Conservation (phyloP, 1,139 yeast species). For the Arxiozyma bovina region DNA sequence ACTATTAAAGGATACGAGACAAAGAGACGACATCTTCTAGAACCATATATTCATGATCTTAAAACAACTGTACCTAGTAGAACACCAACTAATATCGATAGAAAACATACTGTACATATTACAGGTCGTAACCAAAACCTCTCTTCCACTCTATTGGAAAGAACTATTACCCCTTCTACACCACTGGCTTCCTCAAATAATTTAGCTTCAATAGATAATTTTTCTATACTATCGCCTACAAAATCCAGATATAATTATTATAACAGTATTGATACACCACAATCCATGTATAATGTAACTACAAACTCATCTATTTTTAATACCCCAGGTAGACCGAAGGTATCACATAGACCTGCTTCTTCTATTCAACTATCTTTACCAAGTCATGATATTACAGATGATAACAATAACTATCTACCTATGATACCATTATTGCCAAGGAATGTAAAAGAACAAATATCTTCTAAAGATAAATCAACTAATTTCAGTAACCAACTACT, state of each 20-base stretch:
- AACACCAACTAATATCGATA: constrained; percentile 10
- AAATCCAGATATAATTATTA: constrained; percentile 2
- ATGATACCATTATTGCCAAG: constrained; percentile 59
- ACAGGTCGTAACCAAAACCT: constrained; percentile 17
- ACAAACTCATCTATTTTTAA: constrained; percentile 11
- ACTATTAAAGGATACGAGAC: constrained; percentile 61
- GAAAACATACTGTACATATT: constrained; percentile 8
- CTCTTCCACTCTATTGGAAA: constrained; percentile 11
- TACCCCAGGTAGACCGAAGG: constrained; percentile 10
- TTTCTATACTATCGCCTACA: constrained; percentile 6
- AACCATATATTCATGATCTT: constrained; percentile 14
- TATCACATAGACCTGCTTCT: constrained; percentile 13
- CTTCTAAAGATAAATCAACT: neutral
- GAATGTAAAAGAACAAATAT: constrained; percentile 21
- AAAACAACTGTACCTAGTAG: neutral
- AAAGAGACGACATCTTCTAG: constrained; percentile 42
- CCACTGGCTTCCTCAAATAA: neutral
- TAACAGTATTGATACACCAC: constrained; percentile 2
- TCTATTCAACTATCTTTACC: constrained; percentile 20
- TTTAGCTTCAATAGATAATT: constrained; percentile 2
- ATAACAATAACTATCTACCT: constrained; percentile 26
- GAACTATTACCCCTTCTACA: neutral
- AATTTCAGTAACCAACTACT: constrained; percentile 16
- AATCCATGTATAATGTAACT: constrained; percentile 27
- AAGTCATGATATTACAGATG: constrained; percentile 10